phyloP scores from a whole-genome alignment of 2,329 filamentous ascomycete species.

The Thermothelomyces thermophilus region DNA sequence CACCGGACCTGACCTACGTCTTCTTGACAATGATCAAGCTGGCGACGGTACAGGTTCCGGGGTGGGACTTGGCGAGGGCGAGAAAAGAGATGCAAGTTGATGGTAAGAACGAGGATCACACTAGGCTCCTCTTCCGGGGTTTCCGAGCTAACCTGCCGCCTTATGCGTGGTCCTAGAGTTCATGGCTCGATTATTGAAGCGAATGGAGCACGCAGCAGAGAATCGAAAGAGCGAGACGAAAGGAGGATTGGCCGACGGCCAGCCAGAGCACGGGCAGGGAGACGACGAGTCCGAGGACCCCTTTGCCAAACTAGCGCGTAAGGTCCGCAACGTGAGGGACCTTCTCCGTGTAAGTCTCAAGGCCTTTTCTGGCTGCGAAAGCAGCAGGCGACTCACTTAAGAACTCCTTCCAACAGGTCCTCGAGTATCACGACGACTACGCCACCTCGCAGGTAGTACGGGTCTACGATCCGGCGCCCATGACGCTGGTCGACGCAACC shows the following conservation, averaged over 20 bases:
- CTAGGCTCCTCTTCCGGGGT: background rate
- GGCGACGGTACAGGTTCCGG: conserved; percentile 38
- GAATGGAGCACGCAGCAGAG: conserved; percentile 27
- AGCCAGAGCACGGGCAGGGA: conserved; percentile 10
- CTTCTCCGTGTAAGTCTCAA: conserved; percentile 12
- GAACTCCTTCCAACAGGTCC: conserved; percentile 1
- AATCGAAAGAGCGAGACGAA: conserved; percentile 22
- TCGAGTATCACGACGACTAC: conserved; percentile 11
- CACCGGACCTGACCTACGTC: conserved; percentile 42
- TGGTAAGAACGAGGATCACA: background rate
- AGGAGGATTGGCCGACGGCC: background rate
- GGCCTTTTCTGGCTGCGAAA: background rate
- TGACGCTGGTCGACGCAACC: conserved; percentile 23
- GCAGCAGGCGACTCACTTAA: background rate
- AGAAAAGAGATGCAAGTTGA: conserved; percentile 33
- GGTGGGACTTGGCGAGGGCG: conserved; percentile 38
- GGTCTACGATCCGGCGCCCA: conserved; percentile 14
- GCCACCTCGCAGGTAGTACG: conserved; percentile 7
- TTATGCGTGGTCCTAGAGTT: conserved; percentile 9
- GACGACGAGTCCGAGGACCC: conserved; percentile 14
- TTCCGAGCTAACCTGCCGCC: background rate
- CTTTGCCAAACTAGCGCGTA: conserved; percentile 16
- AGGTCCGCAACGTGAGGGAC: conserved; percentile 14
- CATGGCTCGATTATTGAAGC: conserved; percentile 28
- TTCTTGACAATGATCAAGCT: conserved; percentile 43